phyloP scores from a whole-genome alignment of 2,329 filamentous ascomycete species.

The Emmonsiellopsis sp. region DNA sequence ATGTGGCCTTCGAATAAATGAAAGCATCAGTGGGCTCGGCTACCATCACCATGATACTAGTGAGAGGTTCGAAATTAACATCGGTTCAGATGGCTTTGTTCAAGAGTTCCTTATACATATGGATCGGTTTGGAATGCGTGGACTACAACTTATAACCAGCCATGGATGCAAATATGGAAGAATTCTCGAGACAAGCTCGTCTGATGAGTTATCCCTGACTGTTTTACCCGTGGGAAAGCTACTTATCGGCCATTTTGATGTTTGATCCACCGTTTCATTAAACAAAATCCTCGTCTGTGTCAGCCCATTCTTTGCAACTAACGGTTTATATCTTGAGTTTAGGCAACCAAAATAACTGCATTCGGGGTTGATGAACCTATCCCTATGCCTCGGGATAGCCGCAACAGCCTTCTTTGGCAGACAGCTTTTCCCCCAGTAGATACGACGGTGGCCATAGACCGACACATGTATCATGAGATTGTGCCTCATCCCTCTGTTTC shows the following conservation, averaged over 20 bases:
- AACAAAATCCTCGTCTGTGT: no score
- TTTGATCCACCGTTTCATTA: neutral
- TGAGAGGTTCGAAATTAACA: neutral
- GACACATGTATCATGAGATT: conserved; percentile 3
- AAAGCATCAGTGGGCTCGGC: neutral
- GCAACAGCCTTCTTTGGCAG: conserved; percentile 1
- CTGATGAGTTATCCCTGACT: neutral
- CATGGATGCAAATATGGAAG: neutral
- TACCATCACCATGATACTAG: neutral
- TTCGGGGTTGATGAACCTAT: neutral
- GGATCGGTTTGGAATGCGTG: neutral
- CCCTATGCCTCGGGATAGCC: neutral
- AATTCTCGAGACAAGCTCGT: neutral
- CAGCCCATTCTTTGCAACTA: neutral
- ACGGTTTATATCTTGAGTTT: neutral
- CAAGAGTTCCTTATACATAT: neutral
- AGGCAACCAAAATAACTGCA: neutral
- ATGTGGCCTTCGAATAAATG: conserved; percentile 1
- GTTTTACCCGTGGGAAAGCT: neutral
- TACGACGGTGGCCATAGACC: conserved; percentile 1
- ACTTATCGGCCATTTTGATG: neutral
- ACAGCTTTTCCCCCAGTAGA: neutral
- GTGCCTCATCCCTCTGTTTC: neutral
- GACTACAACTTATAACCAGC: neutral
- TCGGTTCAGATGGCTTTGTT: neutral